Evolutionary conservation across 306 rosid genomes (phyloP).

Genomic region (Mucuna pruriens): DNA sequence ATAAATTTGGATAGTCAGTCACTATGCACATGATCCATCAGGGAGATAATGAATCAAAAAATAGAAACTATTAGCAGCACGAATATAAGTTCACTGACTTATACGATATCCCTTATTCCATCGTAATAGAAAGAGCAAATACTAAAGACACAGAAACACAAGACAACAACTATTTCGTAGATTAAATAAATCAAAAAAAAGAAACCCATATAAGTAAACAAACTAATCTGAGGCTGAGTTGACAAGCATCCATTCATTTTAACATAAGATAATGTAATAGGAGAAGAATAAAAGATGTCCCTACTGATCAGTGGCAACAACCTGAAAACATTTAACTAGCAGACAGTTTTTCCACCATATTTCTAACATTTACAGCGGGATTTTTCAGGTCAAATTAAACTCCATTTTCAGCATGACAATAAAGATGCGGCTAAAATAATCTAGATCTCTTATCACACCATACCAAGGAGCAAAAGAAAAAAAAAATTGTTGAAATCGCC

Average conservation of each 20-base stretch:
- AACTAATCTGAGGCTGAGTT: neutral
- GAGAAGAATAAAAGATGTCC: neutral
- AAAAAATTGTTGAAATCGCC: neutral
- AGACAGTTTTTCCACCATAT: neutral
- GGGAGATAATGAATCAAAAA: neutral
- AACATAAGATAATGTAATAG: neutral
- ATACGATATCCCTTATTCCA: constrained; percentile 11
- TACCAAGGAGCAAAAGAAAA: neutral
- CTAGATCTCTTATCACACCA: neutral
- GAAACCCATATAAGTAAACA: neutral
- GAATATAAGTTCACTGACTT: neutral
- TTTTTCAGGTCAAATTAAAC: constrained; percentile 5
- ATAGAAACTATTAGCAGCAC: constrained; percentile 14
- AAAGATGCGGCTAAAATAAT: neutral
- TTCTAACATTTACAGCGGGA: constrained; percentile 20
- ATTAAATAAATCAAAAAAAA: neutral
- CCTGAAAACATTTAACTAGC: neutral
- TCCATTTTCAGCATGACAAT: constrained; percentile 7
- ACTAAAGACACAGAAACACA: constrained; percentile 8
- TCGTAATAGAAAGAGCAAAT: neutral
- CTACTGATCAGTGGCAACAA: neutral
- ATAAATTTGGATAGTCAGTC: constrained; percentile 42
- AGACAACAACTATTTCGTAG: neutral
- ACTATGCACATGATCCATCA: neutral
- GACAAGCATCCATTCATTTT: neutral